Base-by-base conservation (phyloP, 345 rosid genomes). In the Populus tremula region DNA sequence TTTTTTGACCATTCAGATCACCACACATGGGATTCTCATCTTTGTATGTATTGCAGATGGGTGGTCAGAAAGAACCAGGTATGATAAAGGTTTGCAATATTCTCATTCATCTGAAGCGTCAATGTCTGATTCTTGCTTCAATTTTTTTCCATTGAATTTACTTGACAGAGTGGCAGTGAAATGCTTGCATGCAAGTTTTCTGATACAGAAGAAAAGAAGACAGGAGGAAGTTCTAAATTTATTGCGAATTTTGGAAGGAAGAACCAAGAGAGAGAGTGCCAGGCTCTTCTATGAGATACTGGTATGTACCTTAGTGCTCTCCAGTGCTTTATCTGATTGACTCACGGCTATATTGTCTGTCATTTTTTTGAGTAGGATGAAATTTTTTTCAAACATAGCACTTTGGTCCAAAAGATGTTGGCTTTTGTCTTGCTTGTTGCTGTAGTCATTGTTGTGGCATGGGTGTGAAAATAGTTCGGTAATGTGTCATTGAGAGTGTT, bases 251-350 rank as follows among this genome's bases (percentile, higher is more conserved):
- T 78, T 87, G 78, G 75, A 76, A 72, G 89, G 93, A 77, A 91
- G 83, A 86, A 90, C 89, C 59, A 80, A 77, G 82, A 87, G 86
- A 81, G 88, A 85, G 80, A 86, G 87, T 72, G 94, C 91, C 54
- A 85, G 88, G 82, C 79, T 96, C 82, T 96, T 96, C 86, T 93
- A 91, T 70, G 98, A 96, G 84, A 90, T 91, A 83, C 81, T 96
- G 92, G 99, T 96, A 88, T 31, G 82, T 47, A 47, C 50, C 50
- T 47, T 47, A 47, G 50, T 47, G 17, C 50, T 45, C 16, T 45
- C 50, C 10, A 45, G 5, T 45, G 18, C 50, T 47, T 13, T 47
- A 13, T 14, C 50, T 47, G 50, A 47, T 47, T 4, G 1, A 47
- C 50, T 47, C 50, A 47, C 4, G 50, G 17, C 18, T 47, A 14